Base-by-base conservation (phyloP, 2,329 filamentous ascomycete species). In the Orbilia oligospora region DNA sequence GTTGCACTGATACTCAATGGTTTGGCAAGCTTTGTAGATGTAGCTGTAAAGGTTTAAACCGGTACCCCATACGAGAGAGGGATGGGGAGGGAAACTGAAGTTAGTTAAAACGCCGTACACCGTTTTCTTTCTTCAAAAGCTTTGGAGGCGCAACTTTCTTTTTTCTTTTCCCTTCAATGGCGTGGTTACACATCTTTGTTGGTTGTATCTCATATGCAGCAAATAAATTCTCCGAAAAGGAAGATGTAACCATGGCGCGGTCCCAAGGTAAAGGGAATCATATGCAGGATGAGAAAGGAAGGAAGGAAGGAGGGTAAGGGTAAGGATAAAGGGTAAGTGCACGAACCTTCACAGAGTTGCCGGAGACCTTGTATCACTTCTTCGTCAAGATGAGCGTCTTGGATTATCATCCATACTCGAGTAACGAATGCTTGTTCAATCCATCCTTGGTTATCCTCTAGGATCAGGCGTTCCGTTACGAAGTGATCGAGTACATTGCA, bases 391-490 rank as follows among this genome's bases (percentile, higher is more conserved):
- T 80, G 6, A 78, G 78, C 69, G 81, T 85, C n/a, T 85, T 86
- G 67, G 85, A 88, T 89, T 5, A 87, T 85, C 82, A 93, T 89
- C 87, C 90, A 91, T 4, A 93, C 85, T 2, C 92, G 88, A 5
- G 89, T 90, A 18, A 97, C 86, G 10, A 94, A 83, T 0, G 88
- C 87, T 81, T 89, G 91, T 76, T 94, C 92, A 36, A 93, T 86
- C 90, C 91, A 93, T 2, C 86, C 85, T 0, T 84, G 80, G 3
- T 87, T 87, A 2, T 85, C 86, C 67, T 86, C 84, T 73, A 85
- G 81, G 78, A 89, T 80, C 24, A 94, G 83, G 27, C 89, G 86
- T n/a, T 86, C 83, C 12, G 85, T 83, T 5, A 97, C 86, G 36
- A 97, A 87, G 8, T 90, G 86, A 64, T 92, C 89, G 2, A 97